phyloP scores from a whole-genome alignment of 345 rosid species.

The Bruguiera parviflora region DNA sequence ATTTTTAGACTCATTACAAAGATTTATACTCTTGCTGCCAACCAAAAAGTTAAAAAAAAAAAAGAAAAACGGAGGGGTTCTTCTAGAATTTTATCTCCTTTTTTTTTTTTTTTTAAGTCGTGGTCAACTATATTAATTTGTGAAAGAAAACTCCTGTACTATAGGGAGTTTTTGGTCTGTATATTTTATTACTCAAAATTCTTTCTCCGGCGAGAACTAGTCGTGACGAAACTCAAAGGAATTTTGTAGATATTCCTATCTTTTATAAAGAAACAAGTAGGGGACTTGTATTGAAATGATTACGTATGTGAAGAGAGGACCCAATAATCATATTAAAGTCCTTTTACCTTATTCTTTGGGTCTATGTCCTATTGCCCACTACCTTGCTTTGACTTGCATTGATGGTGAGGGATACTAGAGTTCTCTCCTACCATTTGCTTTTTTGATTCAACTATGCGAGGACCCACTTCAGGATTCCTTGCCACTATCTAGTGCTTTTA shows the following conservation, averaged over 20 bases:
- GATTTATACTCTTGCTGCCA: too few species aligned
- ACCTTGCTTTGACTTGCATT: slow-evolving; percentile 2
- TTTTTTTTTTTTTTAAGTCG: too few species aligned
- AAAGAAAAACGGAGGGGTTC: too few species aligned
- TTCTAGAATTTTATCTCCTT: too few species aligned
- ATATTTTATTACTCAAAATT: too few species aligned
- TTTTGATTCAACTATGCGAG: neutral
- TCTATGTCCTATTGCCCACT: neutral
- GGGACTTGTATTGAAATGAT: neutral
- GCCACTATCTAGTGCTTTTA: neutral
- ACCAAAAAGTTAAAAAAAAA: too few species aligned
- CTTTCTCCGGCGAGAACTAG: neutral
- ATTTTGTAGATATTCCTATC: neutral
- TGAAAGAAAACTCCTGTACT: too few species aligned
- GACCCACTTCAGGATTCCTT: neutral
- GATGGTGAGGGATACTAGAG: slow-evolving; percentile 9
- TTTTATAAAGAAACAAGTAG: neutral
- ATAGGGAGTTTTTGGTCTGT: too few species aligned
- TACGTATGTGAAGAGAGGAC: neutral
- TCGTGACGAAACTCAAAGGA: neutral
- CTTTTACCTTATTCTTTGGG: neutral
- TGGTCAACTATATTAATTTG: too few species aligned
- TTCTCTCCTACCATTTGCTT: neutral
- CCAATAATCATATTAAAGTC: neutral
- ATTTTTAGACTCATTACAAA: too few species aligned